phyloP scores from a whole-genome alignment of 345 rosid species.

The Camelina laxa region DNA sequence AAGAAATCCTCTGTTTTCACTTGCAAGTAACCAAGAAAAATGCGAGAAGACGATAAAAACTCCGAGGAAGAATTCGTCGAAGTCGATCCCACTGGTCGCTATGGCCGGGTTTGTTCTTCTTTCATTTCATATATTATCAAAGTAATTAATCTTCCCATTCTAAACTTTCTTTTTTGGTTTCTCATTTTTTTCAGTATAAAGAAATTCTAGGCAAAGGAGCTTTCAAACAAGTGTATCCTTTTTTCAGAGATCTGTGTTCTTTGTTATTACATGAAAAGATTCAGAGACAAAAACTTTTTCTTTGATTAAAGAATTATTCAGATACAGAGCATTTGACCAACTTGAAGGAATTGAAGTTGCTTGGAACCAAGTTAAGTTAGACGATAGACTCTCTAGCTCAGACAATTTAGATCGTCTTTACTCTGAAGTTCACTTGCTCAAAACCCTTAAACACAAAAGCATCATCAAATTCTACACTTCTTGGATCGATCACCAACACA shows the following conservation, averaged over 20 bases:
- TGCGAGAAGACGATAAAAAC: conserved; percentile 61
- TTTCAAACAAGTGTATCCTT: conserved; percentile 99
- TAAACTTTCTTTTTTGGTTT: not conserved
- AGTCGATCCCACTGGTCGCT: conserved; percentile 86
- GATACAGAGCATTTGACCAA: conserved; percentile 95
- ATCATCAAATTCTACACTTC: conserved; percentile 82
- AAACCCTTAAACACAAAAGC: conserved; percentile 89
- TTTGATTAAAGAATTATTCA: conserved; percentile 56
- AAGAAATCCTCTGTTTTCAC: conserved; percentile 24
- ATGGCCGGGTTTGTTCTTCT: conserved; percentile 73
- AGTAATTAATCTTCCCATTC: not conserved
- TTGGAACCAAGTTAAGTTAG: conserved; percentile 89
- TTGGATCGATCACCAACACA: conserved; percentile 80
- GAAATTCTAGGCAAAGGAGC: conserved; percentile 96
- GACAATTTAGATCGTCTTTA: conserved; percentile 86
- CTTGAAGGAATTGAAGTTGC: conserved; percentile 96
- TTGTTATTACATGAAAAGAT: not conserved
- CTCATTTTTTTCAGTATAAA: conserved; percentile 65
- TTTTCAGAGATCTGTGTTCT: conserved; percentile 24
- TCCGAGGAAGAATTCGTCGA: conserved; percentile 75
- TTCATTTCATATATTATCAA: not conserved
- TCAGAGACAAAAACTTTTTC: conserved; percentile 5
- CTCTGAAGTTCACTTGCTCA: conserved; percentile 91
- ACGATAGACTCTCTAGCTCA: conserved; percentile 66
- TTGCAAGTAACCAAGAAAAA: conserved; percentile 19